Percentiles rank a stretch among this genome's conserved stretches.
These are phyloP conservation scores for Arabidopsis suecica DNA, from an alignment of 345 rosid species.

Conservation along the genomic window DNA sequence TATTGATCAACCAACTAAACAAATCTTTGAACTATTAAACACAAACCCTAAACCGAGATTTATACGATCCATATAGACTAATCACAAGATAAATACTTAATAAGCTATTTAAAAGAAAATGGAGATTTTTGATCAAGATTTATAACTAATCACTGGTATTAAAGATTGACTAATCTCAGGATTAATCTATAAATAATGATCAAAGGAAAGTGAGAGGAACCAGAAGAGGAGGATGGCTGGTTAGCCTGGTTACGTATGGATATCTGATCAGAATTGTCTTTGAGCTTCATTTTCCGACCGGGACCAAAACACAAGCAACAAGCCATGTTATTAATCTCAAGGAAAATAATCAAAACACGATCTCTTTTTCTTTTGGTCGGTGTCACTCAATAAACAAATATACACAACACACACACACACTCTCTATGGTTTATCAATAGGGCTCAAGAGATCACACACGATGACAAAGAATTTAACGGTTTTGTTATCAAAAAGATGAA, in stretches of 20 bases:
- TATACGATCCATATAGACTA: neutral
- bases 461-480: neutral
- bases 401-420: constrained; percentile 4
- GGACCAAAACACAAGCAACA: constrained; percentile 55
- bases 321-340: constrained; percentile 43
- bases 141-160: neutral
- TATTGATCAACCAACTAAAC: neutral
- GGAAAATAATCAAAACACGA: neutral
- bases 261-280: neutral
- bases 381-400: neutral
- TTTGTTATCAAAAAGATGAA: neutral
- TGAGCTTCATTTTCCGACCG: neutral
- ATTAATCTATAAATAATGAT: neutral
- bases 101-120: constrained; percentile 1
- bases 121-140: neutral
- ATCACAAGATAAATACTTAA: neutral
- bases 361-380: neutral
- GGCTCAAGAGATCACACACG: neutral
- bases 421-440: neutral
- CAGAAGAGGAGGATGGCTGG: neutral
- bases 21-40: neutral
- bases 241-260: neutral
- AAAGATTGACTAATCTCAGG: neutral
- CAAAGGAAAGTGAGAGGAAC: constrained; percentile 19
- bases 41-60: neutral